Base-by-base conservation (phyloP, 768 basidiomycete species). In the Serendipita vermifera region DNA sequence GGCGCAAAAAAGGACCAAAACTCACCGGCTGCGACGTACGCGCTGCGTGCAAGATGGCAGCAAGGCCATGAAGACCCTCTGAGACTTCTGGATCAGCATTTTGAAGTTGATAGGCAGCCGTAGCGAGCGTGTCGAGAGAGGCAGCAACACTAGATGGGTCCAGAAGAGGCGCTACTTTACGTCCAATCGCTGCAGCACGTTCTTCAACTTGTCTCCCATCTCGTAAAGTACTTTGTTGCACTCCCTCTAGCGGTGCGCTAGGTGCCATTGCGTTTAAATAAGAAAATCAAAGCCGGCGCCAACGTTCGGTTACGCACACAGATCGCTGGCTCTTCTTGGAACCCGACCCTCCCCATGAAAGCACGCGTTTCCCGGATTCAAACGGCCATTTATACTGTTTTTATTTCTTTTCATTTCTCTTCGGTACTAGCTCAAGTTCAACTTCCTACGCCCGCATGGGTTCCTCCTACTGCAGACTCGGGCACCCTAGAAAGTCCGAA, bases 401-500 rank as follows among this genome's bases (percentile, higher is more conserved):
- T 51, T 9, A 22, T 51, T 22, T 29, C 15, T 13, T 11, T n/a
- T 20, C 46, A 51, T n/a, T 15, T 51, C 20, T 22, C 65, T 54
- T 62, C 67, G 57, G 72, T 66, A 2, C 39, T 69, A 26, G 78
- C 80, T 26, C 86, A 87, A 65, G 61, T 87, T 2, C 61, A 80
- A 14, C 74, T 86, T 11, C 85, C 85, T 2, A 71, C 72, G n/a
- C 73, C 81, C 13, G 76, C 82, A 17, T 87, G 74, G 61, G 62
- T 79, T 2, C 86, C 86, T 9, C 82, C 82, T 2, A 71, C 75
- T 63, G 69, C 78, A 11, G 71, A 80, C 14, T 68, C 70, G 1
- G 85, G 84, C 27, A 73, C 83, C 13, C 61, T 73, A 38, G 75
- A 80, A n/a, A 27, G 67, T 7, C 55, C 61, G 17, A 54, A 60